Evolutionary conservation across 805 yeast genomes (phyloP).

Genomic region (Ogataea trehaloabstinens): DNA sequence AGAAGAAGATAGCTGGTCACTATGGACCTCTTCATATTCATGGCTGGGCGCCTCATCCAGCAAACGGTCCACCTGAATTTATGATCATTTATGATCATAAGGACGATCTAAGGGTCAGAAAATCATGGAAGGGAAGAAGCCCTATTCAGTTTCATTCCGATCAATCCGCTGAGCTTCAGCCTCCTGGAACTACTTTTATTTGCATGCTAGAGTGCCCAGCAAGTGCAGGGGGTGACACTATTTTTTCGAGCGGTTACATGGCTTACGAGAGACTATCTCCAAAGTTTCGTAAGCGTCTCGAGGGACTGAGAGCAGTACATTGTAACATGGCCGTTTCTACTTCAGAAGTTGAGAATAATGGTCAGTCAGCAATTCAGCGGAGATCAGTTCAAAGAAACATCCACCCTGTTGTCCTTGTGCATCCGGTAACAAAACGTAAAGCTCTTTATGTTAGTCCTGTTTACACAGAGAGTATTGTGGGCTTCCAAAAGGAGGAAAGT

Average conservation of each 20-base stretch:
- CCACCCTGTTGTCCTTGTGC: constrained; percentile 70
- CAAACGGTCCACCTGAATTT: constrained; percentile 40
- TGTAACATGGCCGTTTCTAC: constrained; percentile 70
- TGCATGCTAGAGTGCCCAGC: constrained; percentile 42
- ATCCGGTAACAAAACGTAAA: constrained; percentile 69
- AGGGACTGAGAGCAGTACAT: constrained; percentile 67
- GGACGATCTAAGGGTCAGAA: constrained; percentile 20
- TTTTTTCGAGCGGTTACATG: constrained; percentile 66
- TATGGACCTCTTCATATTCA: constrained; percentile 73
- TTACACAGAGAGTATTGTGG: constrained; percentile 66
- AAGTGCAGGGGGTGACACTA: constrained; percentile 68
- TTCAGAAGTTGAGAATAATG: constrained; percentile 52
- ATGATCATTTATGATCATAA: constrained; percentile 42
- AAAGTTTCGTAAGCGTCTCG: constrained; percentile 53
- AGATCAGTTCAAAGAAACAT: constrained; percentile 57
- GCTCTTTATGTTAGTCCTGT: constrained; percentile 54
- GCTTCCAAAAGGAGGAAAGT: constrained; percentile 70
- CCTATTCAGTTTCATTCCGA: constrained; percentile 48
- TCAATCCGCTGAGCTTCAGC: constrained; percentile 65
- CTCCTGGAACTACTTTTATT: constrained; percentile 54
- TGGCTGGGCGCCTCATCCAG: constrained; percentile 49
- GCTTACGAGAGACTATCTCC: constrained; percentile 73
- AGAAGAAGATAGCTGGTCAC: constrained; percentile 52
- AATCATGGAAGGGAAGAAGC: constrained; percentile 28
- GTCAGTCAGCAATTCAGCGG: constrained; percentile 56